Conservation (phyloP, 176 grass and related monocot genomes). For the Poa annua region DNA sequence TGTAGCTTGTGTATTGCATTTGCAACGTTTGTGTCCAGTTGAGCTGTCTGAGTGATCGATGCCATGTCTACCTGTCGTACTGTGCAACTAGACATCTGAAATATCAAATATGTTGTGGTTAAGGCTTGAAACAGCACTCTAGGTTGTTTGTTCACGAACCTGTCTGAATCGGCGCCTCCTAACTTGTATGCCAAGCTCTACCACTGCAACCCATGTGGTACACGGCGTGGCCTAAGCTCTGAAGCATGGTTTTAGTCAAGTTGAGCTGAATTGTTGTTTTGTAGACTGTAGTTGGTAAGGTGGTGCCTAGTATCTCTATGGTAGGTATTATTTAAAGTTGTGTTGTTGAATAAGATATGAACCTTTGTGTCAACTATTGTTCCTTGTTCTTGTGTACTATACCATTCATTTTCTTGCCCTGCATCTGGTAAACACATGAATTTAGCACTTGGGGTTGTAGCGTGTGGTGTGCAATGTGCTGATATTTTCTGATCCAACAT, state of each 20-base stretch:
- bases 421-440: background rate
- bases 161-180: background rate
- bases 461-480: background rate
- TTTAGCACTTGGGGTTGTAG: background rate
- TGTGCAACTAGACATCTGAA: background rate
- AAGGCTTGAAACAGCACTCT: background rate
- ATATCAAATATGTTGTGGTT: background rate
- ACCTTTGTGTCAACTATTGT: background rate
- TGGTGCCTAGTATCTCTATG: background rate
- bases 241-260: background rate
- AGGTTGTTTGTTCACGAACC: background rate
- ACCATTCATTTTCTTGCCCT: background rate
- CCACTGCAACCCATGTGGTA: background rate
- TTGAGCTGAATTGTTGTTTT: background rate
- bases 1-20: background rate
- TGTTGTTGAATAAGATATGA: background rate
- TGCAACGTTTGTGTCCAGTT: background rate
- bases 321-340: background rate
- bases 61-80: background rate
- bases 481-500: background rate
- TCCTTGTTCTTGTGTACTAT: background rate
- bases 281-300: background rate
- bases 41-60: background rate
- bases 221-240: background rate
- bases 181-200: background rate